Evolutionary conservation across 202 grass and related monocot genomes (phyloP).

Genomic region (Carex sylvatica): DNA sequence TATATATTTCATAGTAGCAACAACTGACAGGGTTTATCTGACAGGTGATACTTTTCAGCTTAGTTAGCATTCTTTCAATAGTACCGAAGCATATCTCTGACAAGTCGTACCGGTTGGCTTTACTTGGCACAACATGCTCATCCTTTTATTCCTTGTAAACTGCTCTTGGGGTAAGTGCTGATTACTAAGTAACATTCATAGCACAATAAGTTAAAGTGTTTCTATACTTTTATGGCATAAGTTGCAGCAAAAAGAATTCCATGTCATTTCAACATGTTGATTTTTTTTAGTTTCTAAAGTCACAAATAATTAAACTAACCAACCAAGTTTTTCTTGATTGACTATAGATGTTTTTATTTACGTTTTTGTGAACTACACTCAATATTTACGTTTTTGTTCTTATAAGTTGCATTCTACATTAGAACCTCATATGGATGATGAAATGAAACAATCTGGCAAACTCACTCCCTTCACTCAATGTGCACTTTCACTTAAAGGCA

Average conservation of each 20-base stretch:
- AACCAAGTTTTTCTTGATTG: slow-evolving; percentile 15
- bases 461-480: not conserved
- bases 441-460: not conserved
- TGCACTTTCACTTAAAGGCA: not conserved
- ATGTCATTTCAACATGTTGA: not conserved
- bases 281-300: not conserved
- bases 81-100: slow-evolving; percentile 55
- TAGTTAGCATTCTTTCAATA: slow-evolving; percentile 85
- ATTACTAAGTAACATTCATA: slow-evolving; percentile 8
- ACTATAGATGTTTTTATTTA: not conserved
- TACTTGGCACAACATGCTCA: slow-evolving; percentile 77
- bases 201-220: not conserved
- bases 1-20: not conserved
- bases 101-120: slow-evolving; percentile 79
- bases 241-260: not conserved
- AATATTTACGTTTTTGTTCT: slow-evolving; percentile 24
- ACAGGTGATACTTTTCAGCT: slow-evolving; percentile 75
- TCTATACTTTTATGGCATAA: not conserved
- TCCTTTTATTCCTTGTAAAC: slow-evolving; percentile 71
- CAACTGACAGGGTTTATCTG: slow-evolving; percentile 9
- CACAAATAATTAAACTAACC: not conserved
- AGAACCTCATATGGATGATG: not conserved
- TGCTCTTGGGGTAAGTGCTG: slow-evolving; percentile 57
- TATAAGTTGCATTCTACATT: not conserved
- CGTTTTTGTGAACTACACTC: not conserved